These are phyloP conservation scores for Cucurbita maxima DNA, from an alignment of 306 rosid species.

Conservation along the genomic window DNA sequence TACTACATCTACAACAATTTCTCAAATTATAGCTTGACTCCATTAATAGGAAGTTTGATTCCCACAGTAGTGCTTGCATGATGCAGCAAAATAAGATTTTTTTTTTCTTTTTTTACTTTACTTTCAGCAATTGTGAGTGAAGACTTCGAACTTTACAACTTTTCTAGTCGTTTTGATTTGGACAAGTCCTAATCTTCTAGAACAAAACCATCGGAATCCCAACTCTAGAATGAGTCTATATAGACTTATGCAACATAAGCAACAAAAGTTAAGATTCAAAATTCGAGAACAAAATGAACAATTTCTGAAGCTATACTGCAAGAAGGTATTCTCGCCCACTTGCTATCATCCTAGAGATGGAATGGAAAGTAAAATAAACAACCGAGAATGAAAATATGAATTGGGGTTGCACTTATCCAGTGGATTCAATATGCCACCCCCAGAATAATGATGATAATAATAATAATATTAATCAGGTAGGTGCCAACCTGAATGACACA, in stretches of 20 bases:
- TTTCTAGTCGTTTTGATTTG: not conserved
- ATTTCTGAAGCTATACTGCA: not conserved
- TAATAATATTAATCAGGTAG: not conserved
- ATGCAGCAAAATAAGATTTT: not conserved
- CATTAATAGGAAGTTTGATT: not conserved
- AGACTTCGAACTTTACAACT: not conserved
- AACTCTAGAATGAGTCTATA: not conserved
- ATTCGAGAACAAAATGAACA: not conserved
- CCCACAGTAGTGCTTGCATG: not conserved
- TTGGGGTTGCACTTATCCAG: not conserved
- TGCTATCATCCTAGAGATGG: not conserved
- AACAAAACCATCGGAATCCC: not conserved
- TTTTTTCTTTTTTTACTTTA: too few relatives aligned
- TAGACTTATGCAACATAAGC: not conserved
- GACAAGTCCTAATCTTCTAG: not conserved
- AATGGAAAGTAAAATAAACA: not conserved
- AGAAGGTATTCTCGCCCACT: not conserved
- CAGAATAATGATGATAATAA: not conserved
- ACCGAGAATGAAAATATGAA: not conserved
- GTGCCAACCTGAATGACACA: slow-evolving; percentile 84
- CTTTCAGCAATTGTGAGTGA: not conserved
- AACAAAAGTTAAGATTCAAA: not conserved
- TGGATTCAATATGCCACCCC: not conserved
- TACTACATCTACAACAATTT: not conserved
- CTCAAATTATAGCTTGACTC: not conserved